Percentiles rank a stretch among this genome's conserved stretches.
Conservation (phyloP, 2,329 filamentous ascomycete genomes). For the Stagonosporopsis cucurbitacearum region DNA sequence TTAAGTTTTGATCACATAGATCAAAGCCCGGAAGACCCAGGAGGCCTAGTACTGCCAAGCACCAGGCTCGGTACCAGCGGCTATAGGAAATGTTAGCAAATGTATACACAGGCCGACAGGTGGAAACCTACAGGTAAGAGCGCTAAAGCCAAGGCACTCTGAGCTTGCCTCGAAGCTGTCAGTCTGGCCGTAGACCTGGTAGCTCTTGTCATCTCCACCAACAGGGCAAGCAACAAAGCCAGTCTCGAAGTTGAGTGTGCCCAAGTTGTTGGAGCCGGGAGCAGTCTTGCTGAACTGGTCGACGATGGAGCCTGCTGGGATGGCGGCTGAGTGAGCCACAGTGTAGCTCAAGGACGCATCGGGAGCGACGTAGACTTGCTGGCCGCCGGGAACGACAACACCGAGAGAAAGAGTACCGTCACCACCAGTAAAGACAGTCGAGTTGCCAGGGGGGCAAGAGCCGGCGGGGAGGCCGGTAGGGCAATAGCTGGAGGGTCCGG, state of each 20-base stretch:
- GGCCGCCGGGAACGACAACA: conserved; percentile 67
- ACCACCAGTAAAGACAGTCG: conserved; percentile 55
- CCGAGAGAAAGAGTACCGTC: conserved; percentile 44
- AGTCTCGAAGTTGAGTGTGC: conserved; percentile 35
- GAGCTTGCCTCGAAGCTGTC: conserved; percentile 25
- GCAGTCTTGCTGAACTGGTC: conserved; percentile 55
- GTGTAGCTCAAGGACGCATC: conserved; percentile 65
- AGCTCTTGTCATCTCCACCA: conserved; percentile 28
- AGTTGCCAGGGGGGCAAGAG: conserved; percentile 56
- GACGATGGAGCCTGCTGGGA: conserved; percentile 58
- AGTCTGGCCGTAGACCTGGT: conserved; percentile 44
- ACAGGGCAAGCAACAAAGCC: conserved; percentile 47
- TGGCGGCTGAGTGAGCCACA: conserved; percentile 59
- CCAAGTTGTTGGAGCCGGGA: conserved; percentile 28
- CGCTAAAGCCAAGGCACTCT: conserved; percentile 46
- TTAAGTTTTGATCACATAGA: conserved; percentile 13
- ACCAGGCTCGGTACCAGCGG: conserved; percentile 30
- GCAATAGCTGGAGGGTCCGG: conserved; percentile 58
- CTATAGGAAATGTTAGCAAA: conserved; percentile 20
- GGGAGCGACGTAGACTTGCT: conserved; percentile 64
- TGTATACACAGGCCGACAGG: not conserved
- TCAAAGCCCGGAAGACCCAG: conserved; percentile 4
- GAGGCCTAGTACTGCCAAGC: conserved; percentile 48
- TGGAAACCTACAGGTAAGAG: conserved; percentile 39
- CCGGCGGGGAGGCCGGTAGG: conserved; percentile 45